Evolutionary conservation across 2,329 filamentous ascomycete species (phyloP).

Genomic region (Trichoderma asperellum): DNA sequence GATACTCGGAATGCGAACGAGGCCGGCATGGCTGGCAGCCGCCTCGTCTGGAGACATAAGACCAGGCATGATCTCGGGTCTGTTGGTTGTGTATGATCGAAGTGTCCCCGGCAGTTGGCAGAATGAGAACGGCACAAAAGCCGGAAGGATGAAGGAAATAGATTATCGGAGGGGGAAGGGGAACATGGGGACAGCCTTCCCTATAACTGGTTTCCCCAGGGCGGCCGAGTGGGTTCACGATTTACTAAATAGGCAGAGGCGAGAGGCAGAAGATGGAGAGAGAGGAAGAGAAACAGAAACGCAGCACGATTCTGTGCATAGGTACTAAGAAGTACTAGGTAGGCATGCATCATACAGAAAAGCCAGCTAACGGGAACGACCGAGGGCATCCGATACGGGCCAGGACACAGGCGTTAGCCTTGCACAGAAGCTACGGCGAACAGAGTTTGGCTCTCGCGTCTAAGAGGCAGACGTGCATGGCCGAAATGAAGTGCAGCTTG

Average conservation of each 20-base stretch:
- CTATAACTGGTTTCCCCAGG: not conserved
- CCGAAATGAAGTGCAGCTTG: slow-evolving; percentile 2
- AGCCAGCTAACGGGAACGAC: not conserved
- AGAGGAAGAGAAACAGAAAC: not conserved
- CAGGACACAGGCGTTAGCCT: slow-evolving; percentile 13
- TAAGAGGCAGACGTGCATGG: not conserved
- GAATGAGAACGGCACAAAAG: not conserved
- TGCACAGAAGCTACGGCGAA: slow-evolving; percentile 17
- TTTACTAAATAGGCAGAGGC: not conserved
- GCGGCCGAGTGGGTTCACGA: not conserved
- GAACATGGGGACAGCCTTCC: not conserved
- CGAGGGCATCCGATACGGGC: not conserved
- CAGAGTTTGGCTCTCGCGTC: slow-evolving; percentile 10
- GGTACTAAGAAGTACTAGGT: too few species aligned
- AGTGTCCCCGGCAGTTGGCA: slow-evolving; percentile 1
- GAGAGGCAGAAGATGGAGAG: not conserved
- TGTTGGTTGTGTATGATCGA: not conserved
- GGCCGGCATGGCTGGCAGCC: slow-evolving; percentile 44
- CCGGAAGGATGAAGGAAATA: not conserved
- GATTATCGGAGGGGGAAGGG: not conserved
- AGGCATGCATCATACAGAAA: not conserved
- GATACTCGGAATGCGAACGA: slow-evolving; percentile 46
- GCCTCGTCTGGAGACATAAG: slow-evolving; percentile 26
- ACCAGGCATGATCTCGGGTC: slow-evolving; percentile 1
- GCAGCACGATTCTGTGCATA: not conserved